Evolutionary conservation across 169 alveolate species (phyloP), one percentile per base, ranked within the genome.

Genomic region (Plasmodium gonderi): DNA sequence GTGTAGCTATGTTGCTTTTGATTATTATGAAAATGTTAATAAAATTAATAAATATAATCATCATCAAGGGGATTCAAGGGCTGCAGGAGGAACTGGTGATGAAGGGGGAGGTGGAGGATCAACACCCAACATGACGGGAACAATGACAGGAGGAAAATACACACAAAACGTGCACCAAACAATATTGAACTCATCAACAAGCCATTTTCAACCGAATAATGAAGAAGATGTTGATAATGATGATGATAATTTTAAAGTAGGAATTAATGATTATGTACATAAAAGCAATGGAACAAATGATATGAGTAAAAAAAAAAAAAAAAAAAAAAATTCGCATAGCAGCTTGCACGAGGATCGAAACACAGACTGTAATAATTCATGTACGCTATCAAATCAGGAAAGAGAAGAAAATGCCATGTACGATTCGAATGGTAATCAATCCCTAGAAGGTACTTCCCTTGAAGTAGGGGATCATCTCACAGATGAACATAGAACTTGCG

Each of bases 401-500:
- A 12, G 51, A 51, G 92, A 82, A 47, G 92, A 82, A 11, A 42
- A 44, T 29, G 45, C 23, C 31, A 20, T 64, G n/a, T 45, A 29
- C 60, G 83, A 82, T 40, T 20, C 42, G 14, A 14, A 49, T 2
- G 74, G 47, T 38, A 64, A 47, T 26, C 80, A 82, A n/a, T 33
- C 74, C 9, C n/a, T 67, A 4, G 44, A 36, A 49, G 68, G 40
- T 8, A 82, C 93, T 74, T 96, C 93, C 76, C 95, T 90, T 3
- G 95, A 49, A 26, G 29, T 31, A 1, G 67, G 31, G 45, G 44
- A 36, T 12, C 79, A 93, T 69, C 96, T 91, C 74, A 95, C 91
- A 0, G 95, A 96, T 80, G 94, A 80, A n/a, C 95, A 96, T 44
- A 49, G 49, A 23, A n/a, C n/a, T n/a, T n/a, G n/a, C n/a, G n/a